Evolutionary conservation across 2,329 filamentous ascomycete genomes (phyloP), one percentile per base, ranked within the genome.

Genomic region (Ophiostoma australiae): DNA sequence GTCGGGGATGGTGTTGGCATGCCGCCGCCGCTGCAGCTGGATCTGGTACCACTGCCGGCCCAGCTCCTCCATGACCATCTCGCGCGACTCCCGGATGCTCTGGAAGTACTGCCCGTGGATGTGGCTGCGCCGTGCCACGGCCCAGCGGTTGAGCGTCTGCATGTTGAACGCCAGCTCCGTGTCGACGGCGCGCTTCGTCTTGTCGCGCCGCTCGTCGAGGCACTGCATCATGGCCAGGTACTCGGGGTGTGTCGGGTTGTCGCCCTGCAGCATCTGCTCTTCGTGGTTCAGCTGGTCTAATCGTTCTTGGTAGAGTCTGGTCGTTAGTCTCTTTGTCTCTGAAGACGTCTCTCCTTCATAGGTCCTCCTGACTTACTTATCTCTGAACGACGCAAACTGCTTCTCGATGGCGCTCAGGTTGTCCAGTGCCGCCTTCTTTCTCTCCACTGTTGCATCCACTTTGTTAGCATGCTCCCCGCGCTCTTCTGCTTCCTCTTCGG

Each of bases 31-130:
- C 77, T 97, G 93, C 75, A 92, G 90, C 79, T 98, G 94, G 71
- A 98, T 92, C 75, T 94, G 90, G 80, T 97, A 97, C 86, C 94
- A 97, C 75, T 95, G 90, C 78, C 93, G 89, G 76, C 95, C 94
- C 72, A 97, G 88, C 72, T 90, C 85, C 73, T 94, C 91, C 39
- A 98, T 84, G 66, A 91, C 87, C 70, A 86, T 86, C 79, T 98
- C 94, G 73, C 95, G 89, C 74, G 91, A 86, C 77, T 97, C 92
- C 70, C 95, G 89, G 44, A 94, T 87, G 67, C 89, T 88, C 79
- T 99, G 95, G 79, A 93, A 94, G 79, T 92, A 98, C 77, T 97
- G 94, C 72, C 91, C 91, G 80, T 96, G 92, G 70, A 94, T 88
- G 78, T 97, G 93, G 70, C 92, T 89, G 73, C 93, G 88, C 75